A percentile compares a stretch with the other conserved stretches of the same genome.
phyloP scores from a whole-genome alignment of 768 basidiomycete species.

The Leccinum variicolor region DNA sequence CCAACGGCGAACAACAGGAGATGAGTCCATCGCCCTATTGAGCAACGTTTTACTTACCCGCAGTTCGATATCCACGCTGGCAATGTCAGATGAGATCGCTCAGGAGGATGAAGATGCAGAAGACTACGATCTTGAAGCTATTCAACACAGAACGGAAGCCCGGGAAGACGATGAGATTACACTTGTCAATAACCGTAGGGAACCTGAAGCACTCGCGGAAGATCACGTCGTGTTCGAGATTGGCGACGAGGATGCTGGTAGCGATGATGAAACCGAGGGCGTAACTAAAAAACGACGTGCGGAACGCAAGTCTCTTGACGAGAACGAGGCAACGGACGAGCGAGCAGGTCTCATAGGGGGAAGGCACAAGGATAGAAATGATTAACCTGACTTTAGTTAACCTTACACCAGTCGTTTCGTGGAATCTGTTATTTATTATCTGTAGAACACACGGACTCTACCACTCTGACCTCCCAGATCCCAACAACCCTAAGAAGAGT shows the following conservation, averaged over 20 bases:
- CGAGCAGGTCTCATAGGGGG: slow-evolving; percentile 62
- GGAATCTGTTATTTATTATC: slow-evolving; percentile 20
- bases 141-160: slow-evolving; percentile 52
- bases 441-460: slow-evolving; percentile 36
- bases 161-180: slow-evolving; percentile 67
- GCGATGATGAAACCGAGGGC: slow-evolving; percentile 59
- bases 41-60: slow-evolving; percentile 15
- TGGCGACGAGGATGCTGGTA: slow-evolving; percentile 73
- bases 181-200: slow-evolving; percentile 59
- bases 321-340: slow-evolving; percentile 51
- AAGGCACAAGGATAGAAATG: slow-evolving; percentile 33
- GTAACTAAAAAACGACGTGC: slow-evolving; percentile 48
- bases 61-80: slow-evolving; percentile 57
- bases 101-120: slow-evolving; percentile 94
- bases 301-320: slow-evolving; percentile 42
- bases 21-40: slow-evolving; percentile 42
- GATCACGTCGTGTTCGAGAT: slow-evolving; percentile 88
- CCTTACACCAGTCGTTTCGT: slow-evolving; percentile 5
- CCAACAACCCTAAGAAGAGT: slow-evolving; percentile 29
- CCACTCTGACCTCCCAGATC: background rate
- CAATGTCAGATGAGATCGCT: slow-evolving; percentile 95
- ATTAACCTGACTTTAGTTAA: slow-evolving; percentile 21
- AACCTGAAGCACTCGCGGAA: slow-evolving; percentile 47
- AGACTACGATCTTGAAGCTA: slow-evolving; percentile 82
- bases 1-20: slow-evolving; percentile 88